Percentiles rank a stretch among this genome's conserved stretches.
Conservation (phyloP, 1,284 basidiomycete species). For the Erythrobasidium hasegawianum region DNA sequence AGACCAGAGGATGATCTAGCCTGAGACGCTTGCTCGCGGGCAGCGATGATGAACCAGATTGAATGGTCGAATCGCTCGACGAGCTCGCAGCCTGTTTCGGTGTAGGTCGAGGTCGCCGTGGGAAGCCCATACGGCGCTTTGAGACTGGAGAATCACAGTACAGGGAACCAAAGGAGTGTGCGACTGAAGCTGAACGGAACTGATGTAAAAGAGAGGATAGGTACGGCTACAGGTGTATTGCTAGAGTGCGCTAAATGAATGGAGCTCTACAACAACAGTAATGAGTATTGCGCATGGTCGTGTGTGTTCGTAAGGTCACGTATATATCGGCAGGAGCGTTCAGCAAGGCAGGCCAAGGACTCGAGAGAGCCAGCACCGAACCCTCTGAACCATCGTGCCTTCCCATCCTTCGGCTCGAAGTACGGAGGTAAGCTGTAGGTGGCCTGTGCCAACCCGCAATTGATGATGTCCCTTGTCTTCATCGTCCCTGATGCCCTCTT, state of each 20-base stretch:
- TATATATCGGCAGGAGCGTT: too few relatives aligned
- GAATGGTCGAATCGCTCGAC: conserved; percentile 17
- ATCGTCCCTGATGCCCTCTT: background rate
- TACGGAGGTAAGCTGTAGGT: conserved; percentile 3
- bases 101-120: conserved; percentile 13
- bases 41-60: conserved; percentile 3
- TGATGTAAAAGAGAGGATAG: too few relatives aligned
- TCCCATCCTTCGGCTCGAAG: conserved; percentile 13
- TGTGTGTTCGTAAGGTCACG: too few relatives aligned
- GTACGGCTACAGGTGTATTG: too few relatives aligned
- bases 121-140: conserved; percentile 18
- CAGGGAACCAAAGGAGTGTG: too few relatives aligned
- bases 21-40: conserved; percentile 17
- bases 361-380: conserved; percentile 15
- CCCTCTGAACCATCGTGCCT: conserved; percentile 20
- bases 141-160: too few relatives aligned
- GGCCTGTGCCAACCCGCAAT: conserved; percentile 13
- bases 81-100: conserved; percentile 16
- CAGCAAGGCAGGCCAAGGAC: conserved; percentile 8
- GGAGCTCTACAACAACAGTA: too few relatives aligned
- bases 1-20: conserved; percentile 15
- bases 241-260: too few relatives aligned
- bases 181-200: too few relatives aligned
- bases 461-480: background rate
- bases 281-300: too few relatives aligned